Conservation (phyloP, 1,139 yeast species). For the Candida sp. region DNA sequence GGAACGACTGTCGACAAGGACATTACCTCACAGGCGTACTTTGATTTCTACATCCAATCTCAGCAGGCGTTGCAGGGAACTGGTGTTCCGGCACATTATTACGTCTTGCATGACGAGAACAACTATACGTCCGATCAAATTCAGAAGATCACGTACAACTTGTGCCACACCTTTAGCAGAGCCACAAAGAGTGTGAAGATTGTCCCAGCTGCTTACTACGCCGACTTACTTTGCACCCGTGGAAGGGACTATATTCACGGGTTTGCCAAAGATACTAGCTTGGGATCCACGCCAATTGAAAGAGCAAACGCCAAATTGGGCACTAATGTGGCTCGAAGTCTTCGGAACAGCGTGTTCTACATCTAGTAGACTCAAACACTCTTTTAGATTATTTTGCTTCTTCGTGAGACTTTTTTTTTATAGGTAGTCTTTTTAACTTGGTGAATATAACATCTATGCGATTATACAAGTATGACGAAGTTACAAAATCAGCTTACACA, state of each 20-base stretch:
- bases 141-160: slow-evolving; percentile 15
- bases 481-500: not conserved
- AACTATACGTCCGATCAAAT: slow-evolving; percentile 14
- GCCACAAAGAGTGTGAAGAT: slow-evolving; percentile 17
- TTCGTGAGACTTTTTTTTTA: not conserved
- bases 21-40: slow-evolving; percentile 15
- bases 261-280: slow-evolving; percentile 3
- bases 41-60: slow-evolving; percentile 17
- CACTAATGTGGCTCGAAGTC: slow-evolving; percentile 9
- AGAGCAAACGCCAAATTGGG: slow-evolving; percentile 11
- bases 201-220: slow-evolving; percentile 18
- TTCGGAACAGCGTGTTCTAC: slow-evolving; percentile 16
- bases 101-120: slow-evolving; percentile 17
- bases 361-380: slow-evolving; percentile 6
- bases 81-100: slow-evolving; percentile 18
- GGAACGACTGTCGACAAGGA: slow-evolving; percentile 15
- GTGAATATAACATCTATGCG: not conserved
- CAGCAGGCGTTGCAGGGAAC: slow-evolving; percentile 18
- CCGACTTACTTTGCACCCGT: slow-evolving; percentile 17
- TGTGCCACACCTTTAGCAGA: slow-evolving; percentile 18
- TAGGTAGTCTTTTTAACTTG: not conserved
- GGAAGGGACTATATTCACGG: slow-evolving; percentile 15
- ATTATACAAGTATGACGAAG: not conserved
- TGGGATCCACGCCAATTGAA: slow-evolving; percentile 8
- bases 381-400: not conserved